Base-by-base conservation (phyloP, 352 stramenopile genomes). In the Phytophthora lateralis region DNA sequence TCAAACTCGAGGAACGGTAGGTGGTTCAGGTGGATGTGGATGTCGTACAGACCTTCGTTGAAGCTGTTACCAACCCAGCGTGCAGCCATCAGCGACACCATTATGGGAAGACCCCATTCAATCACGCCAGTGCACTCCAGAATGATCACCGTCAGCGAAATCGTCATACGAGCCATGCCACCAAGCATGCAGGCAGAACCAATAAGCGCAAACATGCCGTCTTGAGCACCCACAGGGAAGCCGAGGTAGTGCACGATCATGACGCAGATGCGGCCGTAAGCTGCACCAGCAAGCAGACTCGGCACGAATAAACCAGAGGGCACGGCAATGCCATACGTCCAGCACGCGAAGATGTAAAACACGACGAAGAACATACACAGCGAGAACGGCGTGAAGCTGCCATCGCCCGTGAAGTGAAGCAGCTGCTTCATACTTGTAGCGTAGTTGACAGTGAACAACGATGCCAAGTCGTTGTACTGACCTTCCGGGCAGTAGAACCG, bases 11-110 rank as follows among this genome's bases (percentile, higher is more conserved):
- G 76, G 74, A 99, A 99, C 24, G 96, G 95, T 63, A 99, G 86
- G 55, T 96, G 75, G 63, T 98, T 98, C 42, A 99, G 76, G 65
- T 98, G 89, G 66, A 99, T 99, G 69, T 99, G 96, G 59, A 99
- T 98, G 74, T 99, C 97, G 77, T 99, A 99, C 21, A 99, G 76
- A 15, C 96, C 95, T 64, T 99, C 94, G 73, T 99, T 99, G 76
- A 99, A 99, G 21, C 95, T 85, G 80, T 99, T 99, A 45, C 97
- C 98, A 20, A 98, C 96, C 78, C 97, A 98, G 11, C 97, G 80
- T 18, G 97, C 96, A 4, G 93, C 85, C 91, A 99, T 98, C 1
- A 99, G 80, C 21, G 95, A 91, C 38, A 99, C 79, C 97, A 99
- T 99, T 38, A 99, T 93, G 9, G 97, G 97, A 15, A 99, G 80